phyloP scores from a whole-genome alignment of 2,329 filamentous ascomycete genomes.

The Hypomyces rosellus region DNA sequence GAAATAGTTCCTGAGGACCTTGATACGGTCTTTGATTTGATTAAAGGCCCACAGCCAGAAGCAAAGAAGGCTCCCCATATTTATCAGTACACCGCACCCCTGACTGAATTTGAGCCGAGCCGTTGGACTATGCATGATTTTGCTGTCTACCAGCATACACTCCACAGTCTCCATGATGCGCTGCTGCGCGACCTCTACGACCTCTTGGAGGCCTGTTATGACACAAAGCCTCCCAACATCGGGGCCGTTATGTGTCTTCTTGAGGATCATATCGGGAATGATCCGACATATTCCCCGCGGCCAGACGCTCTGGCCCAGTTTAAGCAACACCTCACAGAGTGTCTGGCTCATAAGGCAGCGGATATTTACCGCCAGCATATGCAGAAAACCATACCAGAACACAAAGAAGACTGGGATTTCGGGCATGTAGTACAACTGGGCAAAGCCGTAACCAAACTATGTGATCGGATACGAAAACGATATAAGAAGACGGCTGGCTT shows the following conservation, averaged over 20 bases:
- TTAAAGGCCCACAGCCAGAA: constrained; percentile 65
- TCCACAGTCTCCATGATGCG: constrained; percentile 71
- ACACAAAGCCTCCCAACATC: constrained; percentile 76
- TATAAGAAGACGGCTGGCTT: constrained; percentile 84
- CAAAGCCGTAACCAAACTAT: constrained; percentile 76
- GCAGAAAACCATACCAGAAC: constrained; percentile 70
- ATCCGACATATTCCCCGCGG: constrained; percentile 67
- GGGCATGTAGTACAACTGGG: constrained; percentile 85
- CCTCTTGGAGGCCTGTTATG: constrained; percentile 81
- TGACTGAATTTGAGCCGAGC: constrained; percentile 51
- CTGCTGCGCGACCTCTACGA: constrained; percentile 83
- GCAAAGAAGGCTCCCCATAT: constrained; percentile 57
- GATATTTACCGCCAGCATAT: constrained; percentile 76
- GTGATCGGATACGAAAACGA: constrained; percentile 84
- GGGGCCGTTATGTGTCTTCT: constrained; percentile 74
- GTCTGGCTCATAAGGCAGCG: constrained; percentile 65
- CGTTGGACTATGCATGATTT: constrained; percentile 66
- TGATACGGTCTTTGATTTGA: constrained; percentile 74
- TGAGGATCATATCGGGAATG: constrained; percentile 72
- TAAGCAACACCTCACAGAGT: constrained; percentile 62
- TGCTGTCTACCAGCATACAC: constrained; percentile 64
- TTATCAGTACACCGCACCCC: constrained; percentile 42
- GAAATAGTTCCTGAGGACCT: constrained; percentile 76
- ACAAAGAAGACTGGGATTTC: constrained; percentile 82
- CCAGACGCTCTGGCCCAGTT: constrained; percentile 68